Percentiles rank a stretch among this genome's conserved stretches.
phyloP scores from a whole-genome alignment of 225 moss, liverwort and hornwort species.

The Pleurozium schreberi region DNA sequence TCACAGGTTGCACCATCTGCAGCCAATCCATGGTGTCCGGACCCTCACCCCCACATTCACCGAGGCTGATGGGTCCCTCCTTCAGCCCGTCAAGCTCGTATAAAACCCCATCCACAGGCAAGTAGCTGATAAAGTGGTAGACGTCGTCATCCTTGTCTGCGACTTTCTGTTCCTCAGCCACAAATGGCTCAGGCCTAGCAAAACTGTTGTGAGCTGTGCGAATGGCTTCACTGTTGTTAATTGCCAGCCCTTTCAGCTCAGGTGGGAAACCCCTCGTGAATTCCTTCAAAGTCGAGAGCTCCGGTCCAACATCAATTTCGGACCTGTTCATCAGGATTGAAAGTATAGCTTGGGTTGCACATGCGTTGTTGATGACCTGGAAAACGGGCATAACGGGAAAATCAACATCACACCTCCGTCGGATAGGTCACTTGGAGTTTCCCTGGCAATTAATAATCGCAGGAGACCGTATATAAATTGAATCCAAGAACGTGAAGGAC shows the following conservation, averaged over 20 bases:
- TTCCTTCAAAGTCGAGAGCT: slow-evolving; percentile 68
- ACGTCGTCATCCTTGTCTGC: slow-evolving; percentile 96
- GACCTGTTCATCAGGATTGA: slow-evolving; percentile 89
- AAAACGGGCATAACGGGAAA: neutral
- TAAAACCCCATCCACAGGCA: slow-evolving; percentile 78
- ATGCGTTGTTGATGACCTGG: slow-evolving; percentile 98
- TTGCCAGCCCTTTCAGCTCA: slow-evolving; percentile 83
- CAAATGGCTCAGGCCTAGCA: slow-evolving; percentile 91
- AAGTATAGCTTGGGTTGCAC: slow-evolving; percentile 96
- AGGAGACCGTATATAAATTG: neutral
- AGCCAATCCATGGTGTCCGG: slow-evolving; percentile 73
- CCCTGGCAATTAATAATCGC: neutral
- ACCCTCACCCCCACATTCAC: slow-evolving; percentile 51
- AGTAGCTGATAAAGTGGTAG: slow-evolving; percentile 95
- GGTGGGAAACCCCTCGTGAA: slow-evolving; percentile 81
- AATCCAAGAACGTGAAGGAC: neutral
- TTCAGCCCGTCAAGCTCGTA: slow-evolving; percentile 96
- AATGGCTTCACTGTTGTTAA: slow-evolving; percentile 96
- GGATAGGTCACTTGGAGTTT: neutral
- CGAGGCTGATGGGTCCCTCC: slow-evolving; percentile 93
- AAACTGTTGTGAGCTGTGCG: slow-evolving; percentile 96
- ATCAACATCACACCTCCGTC: neutral
- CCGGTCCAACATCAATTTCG: slow-evolving; percentile 88
- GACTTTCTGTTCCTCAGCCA: slow-evolving; percentile 74
- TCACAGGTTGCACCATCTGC: slow-evolving; percentile 91